Conservation (phyloP, 2,329 filamentous ascomycete species). For the Coleophoma crateriformis region DNA sequence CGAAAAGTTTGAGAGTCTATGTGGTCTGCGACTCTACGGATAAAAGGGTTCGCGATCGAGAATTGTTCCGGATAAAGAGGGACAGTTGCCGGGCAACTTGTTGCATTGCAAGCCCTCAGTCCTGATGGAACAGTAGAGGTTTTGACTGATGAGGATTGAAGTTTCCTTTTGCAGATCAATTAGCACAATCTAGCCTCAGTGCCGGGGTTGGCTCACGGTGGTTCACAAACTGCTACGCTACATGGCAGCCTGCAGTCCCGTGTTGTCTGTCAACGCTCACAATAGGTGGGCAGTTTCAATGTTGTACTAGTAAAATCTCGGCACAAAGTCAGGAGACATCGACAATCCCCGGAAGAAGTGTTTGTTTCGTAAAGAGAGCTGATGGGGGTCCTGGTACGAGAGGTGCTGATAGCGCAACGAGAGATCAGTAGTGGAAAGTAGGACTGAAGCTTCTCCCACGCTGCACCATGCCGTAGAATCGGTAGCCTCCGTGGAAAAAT, state of each 20-base stretch:
- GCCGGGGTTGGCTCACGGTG: conserved; percentile 12
- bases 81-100: background rate
- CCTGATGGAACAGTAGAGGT: background rate
- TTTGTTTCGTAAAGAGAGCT: background rate
- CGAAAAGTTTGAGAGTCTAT: conserved; percentile 5
- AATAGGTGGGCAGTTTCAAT: background rate
- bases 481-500: conserved; percentile 2
- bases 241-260: conserved; percentile 17
- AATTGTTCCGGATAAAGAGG: background rate
- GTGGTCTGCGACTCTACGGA: background rate
- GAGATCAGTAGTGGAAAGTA: conserved; percentile 1
- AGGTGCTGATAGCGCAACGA: conserved; percentile 1
- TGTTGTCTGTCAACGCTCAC: conserved; percentile 4
- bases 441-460: no score
- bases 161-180: background rate
- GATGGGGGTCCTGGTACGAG: background rate
- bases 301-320: background rate
- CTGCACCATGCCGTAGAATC: background rate
- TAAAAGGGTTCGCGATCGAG: background rate
- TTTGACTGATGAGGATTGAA: no score
- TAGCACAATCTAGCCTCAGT: conserved; percentile 9
- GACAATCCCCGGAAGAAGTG: conserved; percentile 2
- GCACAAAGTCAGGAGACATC: conserved; percentile 2
- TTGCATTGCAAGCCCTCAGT: background rate
- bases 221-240: conserved; percentile 11